Evolutionary conservation across 495 filamentous ascomycete species (phyloP).

Genomic region (Chaetomium cochliodes): DNA sequence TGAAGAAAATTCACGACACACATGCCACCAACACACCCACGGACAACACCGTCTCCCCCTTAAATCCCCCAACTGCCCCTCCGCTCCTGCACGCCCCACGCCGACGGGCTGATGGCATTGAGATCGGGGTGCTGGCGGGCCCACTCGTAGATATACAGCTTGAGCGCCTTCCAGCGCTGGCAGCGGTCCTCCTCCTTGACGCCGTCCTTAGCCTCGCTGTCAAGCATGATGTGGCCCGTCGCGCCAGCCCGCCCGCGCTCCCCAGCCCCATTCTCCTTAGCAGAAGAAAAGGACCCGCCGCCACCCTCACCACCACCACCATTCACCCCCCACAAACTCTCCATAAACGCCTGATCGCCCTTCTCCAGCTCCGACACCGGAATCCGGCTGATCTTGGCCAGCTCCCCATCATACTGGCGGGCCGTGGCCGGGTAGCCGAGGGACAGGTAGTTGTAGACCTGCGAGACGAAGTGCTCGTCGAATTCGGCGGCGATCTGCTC

Average conservation of each 20-base stretch:
- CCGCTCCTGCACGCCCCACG: constrained; percentile 70
- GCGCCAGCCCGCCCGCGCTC: constrained; percentile 20
- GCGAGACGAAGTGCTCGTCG: constrained; percentile 80
- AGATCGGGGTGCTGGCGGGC: constrained; percentile 71
- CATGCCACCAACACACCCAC: not conserved
- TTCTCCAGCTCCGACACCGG: constrained; percentile 61
- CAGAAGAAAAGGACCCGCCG: no score
- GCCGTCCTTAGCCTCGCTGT: constrained; percentile 39
- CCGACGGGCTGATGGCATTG: constrained; percentile 53
- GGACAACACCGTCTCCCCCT: not conserved
- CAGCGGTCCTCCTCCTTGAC: constrained; percentile 43
- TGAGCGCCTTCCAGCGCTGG: constrained; percentile 76
- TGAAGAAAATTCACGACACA: not conserved
- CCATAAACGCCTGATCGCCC: constrained; percentile 65
- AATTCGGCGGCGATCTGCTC: constrained; percentile 65
- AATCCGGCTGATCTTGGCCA: constrained; percentile 73
- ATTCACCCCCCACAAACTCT: constrained; percentile 55
- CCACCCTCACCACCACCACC: constrained; percentile 24
- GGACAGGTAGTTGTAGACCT: constrained; percentile 94
- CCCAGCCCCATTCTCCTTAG: constrained; percentile 20
- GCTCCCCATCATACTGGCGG: constrained; percentile 75
- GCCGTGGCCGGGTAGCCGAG: constrained; percentile 85
- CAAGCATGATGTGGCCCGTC: constrained; percentile 39
- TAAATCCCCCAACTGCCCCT: constrained; percentile 83
- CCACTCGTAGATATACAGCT: constrained; percentile 81